Conservation (phyloP, 2,329 filamentous ascomycete species). For the Aspergillus phoenicis region DNA sequence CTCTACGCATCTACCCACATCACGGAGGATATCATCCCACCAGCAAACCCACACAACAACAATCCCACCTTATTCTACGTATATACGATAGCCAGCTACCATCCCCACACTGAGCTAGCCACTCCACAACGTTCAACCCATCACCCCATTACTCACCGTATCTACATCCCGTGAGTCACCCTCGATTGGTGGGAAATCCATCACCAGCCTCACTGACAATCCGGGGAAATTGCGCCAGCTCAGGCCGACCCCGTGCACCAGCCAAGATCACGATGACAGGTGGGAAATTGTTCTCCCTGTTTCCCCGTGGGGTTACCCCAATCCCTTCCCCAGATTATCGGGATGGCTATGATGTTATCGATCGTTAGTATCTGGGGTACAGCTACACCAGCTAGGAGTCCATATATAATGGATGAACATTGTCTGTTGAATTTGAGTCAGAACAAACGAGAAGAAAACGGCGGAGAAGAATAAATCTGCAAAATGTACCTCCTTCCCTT, state of each 20-base stretch:
- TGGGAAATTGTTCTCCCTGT: background rate
- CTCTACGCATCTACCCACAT: background rate
- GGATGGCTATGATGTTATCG: background rate
- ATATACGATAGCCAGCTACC: background rate
- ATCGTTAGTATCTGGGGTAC: too few species aligned
- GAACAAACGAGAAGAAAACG: too few species aligned
- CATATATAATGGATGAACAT: too few species aligned
- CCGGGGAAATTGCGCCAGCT: slow-evolving; percentile 1
- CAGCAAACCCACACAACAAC: background rate
- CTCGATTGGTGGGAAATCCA: slow-evolving; percentile 9
- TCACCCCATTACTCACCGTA: background rate
- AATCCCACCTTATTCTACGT: background rate
- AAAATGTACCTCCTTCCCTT: too few species aligned
- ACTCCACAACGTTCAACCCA: background rate
- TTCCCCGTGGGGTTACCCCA: slow-evolving; percentile 3
- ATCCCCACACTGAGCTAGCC: background rate
- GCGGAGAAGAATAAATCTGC: too few species aligned
- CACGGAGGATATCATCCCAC: background rate
- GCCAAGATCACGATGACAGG: background rate
- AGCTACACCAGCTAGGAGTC: too few species aligned
- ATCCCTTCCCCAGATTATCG: too few species aligned
- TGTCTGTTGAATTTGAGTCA: too few species aligned
- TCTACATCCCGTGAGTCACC: too few species aligned
- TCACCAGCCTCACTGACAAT: background rate
- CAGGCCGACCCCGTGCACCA: background rate